phyloP scores from a whole-genome alignment of 352 stramenopile species.

The Phytophthora tubulina region DNA sequence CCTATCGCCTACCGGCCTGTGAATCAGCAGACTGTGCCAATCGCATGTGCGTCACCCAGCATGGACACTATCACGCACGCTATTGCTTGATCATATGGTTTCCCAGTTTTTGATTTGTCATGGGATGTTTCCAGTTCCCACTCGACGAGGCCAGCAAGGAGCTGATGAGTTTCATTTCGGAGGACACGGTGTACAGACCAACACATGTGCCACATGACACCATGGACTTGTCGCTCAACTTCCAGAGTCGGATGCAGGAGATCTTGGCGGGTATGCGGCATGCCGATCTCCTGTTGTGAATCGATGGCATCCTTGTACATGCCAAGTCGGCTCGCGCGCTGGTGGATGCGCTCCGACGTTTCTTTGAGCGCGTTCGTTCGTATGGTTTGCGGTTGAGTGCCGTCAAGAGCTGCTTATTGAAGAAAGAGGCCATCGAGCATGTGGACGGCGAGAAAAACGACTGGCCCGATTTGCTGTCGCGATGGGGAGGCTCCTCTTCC shows the following conservation, averaged over 20 bases:
- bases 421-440: too few species aligned
- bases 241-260: conserved; percentile 1
- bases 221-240: not conserved
- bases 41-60: conserved; percentile 1
- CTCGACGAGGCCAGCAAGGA: not conserved
- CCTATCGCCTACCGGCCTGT: conserved; percentile 7
- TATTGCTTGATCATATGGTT: not conserved
- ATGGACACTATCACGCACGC: not conserved
- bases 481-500: too few species aligned
- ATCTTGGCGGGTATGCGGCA: not conserved
- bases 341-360: not conserved
- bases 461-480: too few species aligned
- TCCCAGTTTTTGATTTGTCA: conserved; percentile 1
- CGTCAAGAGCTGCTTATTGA: not conserved
- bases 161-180: conserved; percentile 13
- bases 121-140: conserved; percentile 8
- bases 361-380: not conserved
- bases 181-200: conserved; percentile 8
- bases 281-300: not conserved
- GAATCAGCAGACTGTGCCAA: not conserved
- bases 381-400: not conserved
- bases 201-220: not conserved
- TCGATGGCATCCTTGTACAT: not conserved
- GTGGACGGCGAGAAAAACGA: too few species aligned
- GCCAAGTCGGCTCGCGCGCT: not conserved